Evolutionary conservation across 2,329 filamentous ascomycete species (phyloP).

Genomic region (Ascochyta lentis): DNA sequence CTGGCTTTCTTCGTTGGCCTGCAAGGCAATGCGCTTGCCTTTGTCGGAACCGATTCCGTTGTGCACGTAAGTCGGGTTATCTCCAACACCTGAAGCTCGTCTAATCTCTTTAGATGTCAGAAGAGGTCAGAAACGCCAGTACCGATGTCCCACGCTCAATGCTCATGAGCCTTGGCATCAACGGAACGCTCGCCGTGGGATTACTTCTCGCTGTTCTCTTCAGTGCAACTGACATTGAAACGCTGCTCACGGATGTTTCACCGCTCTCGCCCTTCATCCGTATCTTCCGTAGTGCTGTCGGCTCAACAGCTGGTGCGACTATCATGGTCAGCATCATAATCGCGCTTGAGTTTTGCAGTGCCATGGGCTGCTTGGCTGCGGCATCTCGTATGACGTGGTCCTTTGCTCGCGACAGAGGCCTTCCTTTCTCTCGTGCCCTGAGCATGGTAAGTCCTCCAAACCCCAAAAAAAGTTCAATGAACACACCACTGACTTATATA

Average conservation of each 20-base stretch:
- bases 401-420: constrained; percentile 53
- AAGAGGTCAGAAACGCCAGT: constrained; percentile 49
- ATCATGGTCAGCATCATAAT: constrained; percentile 56
- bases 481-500: constrained; percentile 20
- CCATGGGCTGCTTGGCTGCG: constrained; percentile 51
- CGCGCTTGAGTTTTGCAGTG: constrained; percentile 50
- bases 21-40: constrained; percentile 48
- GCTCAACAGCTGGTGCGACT: constrained; percentile 51
- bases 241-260: constrained; percentile 26
- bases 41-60: constrained; percentile 48
- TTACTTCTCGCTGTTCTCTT: constrained; percentile 53
- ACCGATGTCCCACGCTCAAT: constrained; percentile 51
- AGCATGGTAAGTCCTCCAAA: constrained; percentile 32
- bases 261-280: constrained; percentile 57
- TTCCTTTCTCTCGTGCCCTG: constrained; percentile 47
- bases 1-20: constrained; percentile 56
- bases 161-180: constrained; percentile 51
- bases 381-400: constrained; percentile 54
- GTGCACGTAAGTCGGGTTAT: constrained; percentile 42
- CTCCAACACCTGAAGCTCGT: not conserved
- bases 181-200: constrained; percentile 50
- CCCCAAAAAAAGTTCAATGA: no score
- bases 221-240: constrained; percentile 43
- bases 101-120: constrained; percentile 41
- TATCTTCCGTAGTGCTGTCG: constrained; percentile 52